Evolutionary conservation across 2,329 filamentous ascomycete species (phyloP).

Genomic region (Bipolaris victoriae): DNA sequence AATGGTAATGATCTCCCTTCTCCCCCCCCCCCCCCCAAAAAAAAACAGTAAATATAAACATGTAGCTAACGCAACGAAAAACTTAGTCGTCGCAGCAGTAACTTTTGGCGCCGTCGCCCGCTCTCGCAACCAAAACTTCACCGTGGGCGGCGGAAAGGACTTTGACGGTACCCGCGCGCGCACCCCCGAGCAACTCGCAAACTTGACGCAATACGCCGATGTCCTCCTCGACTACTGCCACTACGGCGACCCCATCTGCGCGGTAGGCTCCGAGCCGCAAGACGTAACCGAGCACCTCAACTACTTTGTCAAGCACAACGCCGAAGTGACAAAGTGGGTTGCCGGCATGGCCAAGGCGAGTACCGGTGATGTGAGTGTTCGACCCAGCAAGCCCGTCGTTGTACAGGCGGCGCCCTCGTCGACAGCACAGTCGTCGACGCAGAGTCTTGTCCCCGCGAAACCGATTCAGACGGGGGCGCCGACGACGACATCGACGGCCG

Average conservation of each 20-base stretch:
- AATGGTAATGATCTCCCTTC: conserved; percentile 19
- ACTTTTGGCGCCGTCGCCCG: conserved; percentile 37
- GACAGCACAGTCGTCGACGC: background rate
- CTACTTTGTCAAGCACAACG: conserved; percentile 55
- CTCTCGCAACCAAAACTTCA: conserved; percentile 31
- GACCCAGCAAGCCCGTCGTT: conserved; percentile 16
- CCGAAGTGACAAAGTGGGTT: conserved; percentile 30
- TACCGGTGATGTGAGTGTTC: conserved; percentile 18
- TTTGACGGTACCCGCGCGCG: conserved; percentile 33
- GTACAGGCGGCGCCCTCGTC: conserved; percentile 2
- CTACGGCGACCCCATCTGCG: conserved; percentile 67
- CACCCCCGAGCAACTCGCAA: conserved; percentile 22
- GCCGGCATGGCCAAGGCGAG: conserved; percentile 22
- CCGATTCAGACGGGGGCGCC: conserved; percentile 6
- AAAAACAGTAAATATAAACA: no score
- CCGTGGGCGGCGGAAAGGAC: conserved; percentile 29
- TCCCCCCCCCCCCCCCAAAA: no score
- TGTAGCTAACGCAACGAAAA: no score
- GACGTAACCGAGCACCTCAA: conserved; percentile 63
- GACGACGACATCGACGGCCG: background rate
- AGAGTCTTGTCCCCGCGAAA: conserved; percentile 10
- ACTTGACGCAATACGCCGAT: conserved; percentile 23
- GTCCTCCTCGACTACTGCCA: conserved; percentile 70
- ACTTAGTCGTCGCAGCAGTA: conserved; percentile 33
- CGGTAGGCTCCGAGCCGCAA: conserved; percentile 57